phyloP scores from a whole-genome alignment of 345 rosid genomes.

The Clausena lansium region DNA sequence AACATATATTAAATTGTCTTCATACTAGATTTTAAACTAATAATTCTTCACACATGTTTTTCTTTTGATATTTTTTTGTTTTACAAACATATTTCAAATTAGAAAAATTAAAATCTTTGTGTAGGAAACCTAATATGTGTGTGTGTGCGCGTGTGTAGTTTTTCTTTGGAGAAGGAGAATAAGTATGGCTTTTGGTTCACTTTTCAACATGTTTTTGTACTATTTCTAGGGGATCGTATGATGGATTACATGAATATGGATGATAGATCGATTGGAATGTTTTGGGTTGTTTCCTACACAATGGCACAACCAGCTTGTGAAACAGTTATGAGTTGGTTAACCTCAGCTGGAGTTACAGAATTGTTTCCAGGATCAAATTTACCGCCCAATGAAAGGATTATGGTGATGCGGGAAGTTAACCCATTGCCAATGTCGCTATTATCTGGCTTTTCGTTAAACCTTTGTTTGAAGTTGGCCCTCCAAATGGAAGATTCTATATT shows the following conservation, averaged over 20 bases:
- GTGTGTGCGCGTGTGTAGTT: no score
- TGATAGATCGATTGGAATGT: constrained; percentile 94
- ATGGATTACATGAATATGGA: constrained; percentile 97
- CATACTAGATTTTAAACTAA: neutral
- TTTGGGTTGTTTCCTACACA: constrained; percentile 96
- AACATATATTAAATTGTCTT: neutral
- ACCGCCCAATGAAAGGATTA: constrained; percentile 72
- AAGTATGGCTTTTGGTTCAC: neutral
- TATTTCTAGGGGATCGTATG: constrained; percentile 75
- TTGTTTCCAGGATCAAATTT: constrained; percentile 53
- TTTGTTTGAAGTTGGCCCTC: constrained; percentile 70
- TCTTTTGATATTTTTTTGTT: neutral
- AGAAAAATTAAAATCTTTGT: neutral
- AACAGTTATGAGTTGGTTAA: constrained; percentile 75
- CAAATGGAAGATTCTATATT: constrained; percentile 91
- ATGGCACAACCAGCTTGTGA: constrained; percentile 97
- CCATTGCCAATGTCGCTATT: constrained; percentile 89
- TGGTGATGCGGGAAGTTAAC: constrained; percentile 87
- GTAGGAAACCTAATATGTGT: neutral
- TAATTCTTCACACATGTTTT: neutral
- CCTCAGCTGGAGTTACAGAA: constrained; percentile 77
- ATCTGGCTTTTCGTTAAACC: constrained; percentile 84
- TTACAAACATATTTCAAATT: neutral
- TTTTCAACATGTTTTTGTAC: constrained; percentile 21
- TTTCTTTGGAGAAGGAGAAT: neutral